Evolutionary conservation across 352 stramenopile genomes (phyloP).

Genomic region (Pilasporangium apinafurcum): DNA sequence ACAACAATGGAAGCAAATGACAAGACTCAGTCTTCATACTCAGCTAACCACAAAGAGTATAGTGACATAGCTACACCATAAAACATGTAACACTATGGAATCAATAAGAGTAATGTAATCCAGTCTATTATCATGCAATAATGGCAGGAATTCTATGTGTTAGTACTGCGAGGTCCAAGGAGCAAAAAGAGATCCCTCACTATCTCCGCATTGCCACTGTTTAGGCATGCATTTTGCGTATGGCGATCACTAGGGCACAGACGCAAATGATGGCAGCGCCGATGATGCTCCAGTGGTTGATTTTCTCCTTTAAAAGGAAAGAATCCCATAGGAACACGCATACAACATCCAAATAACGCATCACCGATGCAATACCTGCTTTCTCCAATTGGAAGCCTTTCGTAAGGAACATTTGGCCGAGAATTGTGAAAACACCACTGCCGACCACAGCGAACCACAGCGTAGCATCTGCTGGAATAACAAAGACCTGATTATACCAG

Average conservation of each 20-base stretch:
- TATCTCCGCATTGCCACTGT: too few relatives aligned
- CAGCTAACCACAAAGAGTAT: too few relatives aligned
- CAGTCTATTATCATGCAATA: too few relatives aligned
- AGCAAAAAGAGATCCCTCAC: too few relatives aligned
- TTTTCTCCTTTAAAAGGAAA: constrained; percentile 46
- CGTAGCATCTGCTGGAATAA: constrained; percentile 22
- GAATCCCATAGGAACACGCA: constrained; percentile 80
- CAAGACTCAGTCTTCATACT: too few relatives aligned
- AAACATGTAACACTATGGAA: too few relatives aligned
- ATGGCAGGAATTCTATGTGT: too few relatives aligned
- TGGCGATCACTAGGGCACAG: constrained; percentile 49
- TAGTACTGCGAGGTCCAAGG: too few relatives aligned
- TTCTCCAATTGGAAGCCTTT: constrained; percentile 83
- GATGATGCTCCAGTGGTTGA: constrained; percentile 70
- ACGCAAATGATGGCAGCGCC: constrained; percentile 64
- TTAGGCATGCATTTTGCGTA: constrained; percentile 50
- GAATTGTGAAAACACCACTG: constrained; percentile 58
- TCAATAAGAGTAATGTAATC: too few relatives aligned
- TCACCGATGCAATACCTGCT: constrained; percentile 74
- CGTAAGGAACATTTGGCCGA: constrained; percentile 64
- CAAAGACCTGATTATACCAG: constrained; percentile 40
- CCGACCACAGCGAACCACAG: constrained; percentile 49
- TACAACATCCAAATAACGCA: constrained; percentile 82
- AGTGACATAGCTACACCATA: too few relatives aligned
- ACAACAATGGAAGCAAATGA: too few relatives aligned